Evolutionary conservation across 106 monocot genomes (phyloP), one percentile per base, ranked within the genome.

Genomic region (Triglochin maritima): DNA sequence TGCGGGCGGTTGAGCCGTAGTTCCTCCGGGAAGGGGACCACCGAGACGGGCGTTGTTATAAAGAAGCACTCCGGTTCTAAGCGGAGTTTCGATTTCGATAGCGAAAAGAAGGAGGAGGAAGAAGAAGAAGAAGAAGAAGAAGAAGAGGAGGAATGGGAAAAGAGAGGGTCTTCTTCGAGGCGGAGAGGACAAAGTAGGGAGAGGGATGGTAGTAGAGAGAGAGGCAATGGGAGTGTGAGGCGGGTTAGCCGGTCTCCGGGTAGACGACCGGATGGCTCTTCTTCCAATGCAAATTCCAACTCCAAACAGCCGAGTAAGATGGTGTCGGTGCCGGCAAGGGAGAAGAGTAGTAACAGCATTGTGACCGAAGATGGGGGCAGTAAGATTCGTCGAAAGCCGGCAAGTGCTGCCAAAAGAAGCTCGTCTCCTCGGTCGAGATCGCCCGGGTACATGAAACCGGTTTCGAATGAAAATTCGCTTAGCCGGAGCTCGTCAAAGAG

Each of bases 1-100:
- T 98, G 98, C 77, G 98, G 98, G 11, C 79, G 98, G 5, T 88
- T 98, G 66, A 98, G 98, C 70, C 83, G 98, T 9, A 92, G 84
- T 60, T 84, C 91, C 13, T 92, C 98, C 2, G 29, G 29, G 29
- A 29, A 29, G 29, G 29, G 29, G 29, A 29, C 29, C 29, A 1
- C 29, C 29, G 29, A 29, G 29, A 29, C 29, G 29, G 29, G 29
- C 29, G 29, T 29, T 1, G 29, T 29, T 29, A 29, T 29, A 29
- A 66, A 78, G 69, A 82, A 67, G 81, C 72, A 79, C 62, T 83
- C 89, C 6, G 86, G 83, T 8, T 83, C 86, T 5, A 98, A 98
- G 79, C 48, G 98, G 66, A 98, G 98, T 73, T 98, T 66, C 15
- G 98, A 98, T 67, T 98, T 98, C 52, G 98, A 98, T 62, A 69